Conservation (phyloP, 345 rosid species). For the Zanthoxylum bungeanum region DNA sequence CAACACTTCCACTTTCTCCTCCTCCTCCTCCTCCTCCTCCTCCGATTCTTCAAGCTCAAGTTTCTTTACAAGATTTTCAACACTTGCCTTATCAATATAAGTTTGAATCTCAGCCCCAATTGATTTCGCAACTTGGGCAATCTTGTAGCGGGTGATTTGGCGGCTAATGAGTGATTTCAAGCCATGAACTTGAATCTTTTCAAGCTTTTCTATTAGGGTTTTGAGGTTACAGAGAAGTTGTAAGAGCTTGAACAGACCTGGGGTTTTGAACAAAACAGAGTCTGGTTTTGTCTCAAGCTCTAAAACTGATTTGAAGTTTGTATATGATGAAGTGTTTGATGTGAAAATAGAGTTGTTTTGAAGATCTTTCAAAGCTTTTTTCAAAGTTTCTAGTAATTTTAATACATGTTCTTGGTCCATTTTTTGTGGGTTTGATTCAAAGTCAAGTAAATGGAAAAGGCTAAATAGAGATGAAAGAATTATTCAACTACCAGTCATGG, state of each 20-base stretch:
- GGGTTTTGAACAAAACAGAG: conserved; percentile 18
- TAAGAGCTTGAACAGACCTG: conserved; percentile 28
- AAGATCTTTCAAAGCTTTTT: conserved; percentile 35
- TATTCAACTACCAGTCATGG: not conserved
- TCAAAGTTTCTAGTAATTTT: conserved; percentile 25
- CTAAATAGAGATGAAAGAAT: too few species aligned
- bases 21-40: conserved; percentile 33
- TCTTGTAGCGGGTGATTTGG: conserved; percentile 36
- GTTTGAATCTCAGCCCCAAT: conserved; percentile 36
- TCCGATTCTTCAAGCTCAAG: conserved; percentile 14
- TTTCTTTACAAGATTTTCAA: conserved; percentile 28
- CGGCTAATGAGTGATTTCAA: conserved; percentile 31
- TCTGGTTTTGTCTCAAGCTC: conserved; percentile 19
- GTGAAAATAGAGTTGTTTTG: conserved; percentile 35
- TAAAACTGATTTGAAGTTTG: conserved; percentile 21
- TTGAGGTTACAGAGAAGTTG: conserved; percentile 32
- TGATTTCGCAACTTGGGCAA: conserved; percentile 29
- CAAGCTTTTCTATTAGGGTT: conserved; percentile 31
- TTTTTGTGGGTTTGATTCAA: not conserved
- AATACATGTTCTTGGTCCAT: conserved; percentile 19
- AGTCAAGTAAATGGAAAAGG: too few species aligned
- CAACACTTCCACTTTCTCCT: conserved; percentile 37
- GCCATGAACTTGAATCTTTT: conserved; percentile 25
- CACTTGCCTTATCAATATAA: conserved; percentile 28
- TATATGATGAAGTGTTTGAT: conserved; percentile 23